Evolutionary conservation across 2,329 filamentous ascomycete species (phyloP).

Genomic region (Pestalotiopsis sp.): DNA sequence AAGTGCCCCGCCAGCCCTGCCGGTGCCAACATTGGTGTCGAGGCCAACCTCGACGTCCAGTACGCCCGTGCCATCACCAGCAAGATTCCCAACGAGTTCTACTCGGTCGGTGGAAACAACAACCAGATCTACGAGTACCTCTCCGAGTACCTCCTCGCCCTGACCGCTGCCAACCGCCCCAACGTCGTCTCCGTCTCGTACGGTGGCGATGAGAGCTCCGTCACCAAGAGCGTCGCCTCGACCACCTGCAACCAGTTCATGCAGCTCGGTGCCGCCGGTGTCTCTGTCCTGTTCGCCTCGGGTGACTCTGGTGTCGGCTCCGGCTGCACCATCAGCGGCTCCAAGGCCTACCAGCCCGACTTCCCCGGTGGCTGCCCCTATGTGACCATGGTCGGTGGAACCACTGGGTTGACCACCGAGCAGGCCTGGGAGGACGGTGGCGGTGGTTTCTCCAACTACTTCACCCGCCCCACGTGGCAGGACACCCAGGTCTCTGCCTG

Average conservation of each 20-base stretch:
- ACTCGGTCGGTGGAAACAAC: constrained; percentile 54
- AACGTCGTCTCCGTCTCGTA: constrained; percentile 69
- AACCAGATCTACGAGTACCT: constrained; percentile 31
- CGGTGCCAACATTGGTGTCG: constrained; percentile 32
- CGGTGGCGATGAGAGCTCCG: constrained; percentile 67
- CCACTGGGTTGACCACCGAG: constrained; percentile 52
- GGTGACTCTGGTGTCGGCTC: constrained; percentile 45
- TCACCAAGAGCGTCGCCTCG: constrained; percentile 62
- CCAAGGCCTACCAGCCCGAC: constrained; percentile 45
- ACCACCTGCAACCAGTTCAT: constrained; percentile 66
- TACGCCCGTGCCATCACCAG: constrained; percentile 45
- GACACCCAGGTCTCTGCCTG: constrained; percentile 44
- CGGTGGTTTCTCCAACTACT: constrained; percentile 55
- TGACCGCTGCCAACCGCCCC: constrained; percentile 50
- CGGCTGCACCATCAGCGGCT: constrained; percentile 36
- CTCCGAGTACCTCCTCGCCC: constrained; percentile 24
- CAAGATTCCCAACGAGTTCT: constrained; percentile 36
- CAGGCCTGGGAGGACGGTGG: constrained; percentile 53
- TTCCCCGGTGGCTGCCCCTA: constrained; percentile 62
- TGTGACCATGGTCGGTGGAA: constrained; percentile 62
- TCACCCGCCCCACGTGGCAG: constrained; percentile 46
- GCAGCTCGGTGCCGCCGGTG: constrained; percentile 68
- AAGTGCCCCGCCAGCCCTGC: constrained; percentile 6
- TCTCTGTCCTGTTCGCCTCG: constrained; percentile 36
- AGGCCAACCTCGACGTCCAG: constrained; percentile 63